Conservation (phyloP, 371 early-diverging fungal genomes). For the Zychaea mexicana region DNA sequence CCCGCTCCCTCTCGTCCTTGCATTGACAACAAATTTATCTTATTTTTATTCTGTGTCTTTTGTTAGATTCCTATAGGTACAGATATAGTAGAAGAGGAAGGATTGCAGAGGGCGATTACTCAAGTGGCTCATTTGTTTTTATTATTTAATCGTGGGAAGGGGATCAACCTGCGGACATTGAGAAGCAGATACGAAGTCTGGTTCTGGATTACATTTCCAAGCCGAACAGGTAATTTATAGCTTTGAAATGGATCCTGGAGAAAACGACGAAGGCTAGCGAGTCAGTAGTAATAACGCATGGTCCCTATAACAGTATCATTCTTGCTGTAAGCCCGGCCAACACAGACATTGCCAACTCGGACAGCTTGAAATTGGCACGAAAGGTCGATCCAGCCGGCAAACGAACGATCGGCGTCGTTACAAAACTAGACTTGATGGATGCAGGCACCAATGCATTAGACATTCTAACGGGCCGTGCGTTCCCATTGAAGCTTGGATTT, state of each 20-base stretch:
- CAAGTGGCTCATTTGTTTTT: too few species aligned
- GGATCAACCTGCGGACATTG: conserved; percentile 90
- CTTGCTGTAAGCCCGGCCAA: conserved; percentile 95
- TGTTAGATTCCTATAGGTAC: conserved; percentile 49
- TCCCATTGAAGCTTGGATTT: conserved; percentile 88
- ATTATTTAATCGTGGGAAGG: conserved; percentile 28
- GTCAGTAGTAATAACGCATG: too few species aligned
- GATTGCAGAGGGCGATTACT: too few species aligned
- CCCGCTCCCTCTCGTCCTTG: too few species aligned
- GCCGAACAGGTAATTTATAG: conserved; percentile 67
- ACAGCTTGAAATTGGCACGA: conserved; percentile 90
- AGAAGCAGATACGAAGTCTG: conserved; percentile 83
- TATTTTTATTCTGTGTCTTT: background rate
- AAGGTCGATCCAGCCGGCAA: conserved; percentile 88
- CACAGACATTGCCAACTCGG: conserved; percentile 92
- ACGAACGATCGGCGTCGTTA: conserved; percentile 91
- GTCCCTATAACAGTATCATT: conserved; percentile 79
- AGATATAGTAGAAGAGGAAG: background rate
- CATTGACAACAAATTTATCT: background rate
- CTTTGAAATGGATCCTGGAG: too few species aligned
- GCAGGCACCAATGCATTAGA: conserved; percentile 90
- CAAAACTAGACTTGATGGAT: conserved; percentile 97
- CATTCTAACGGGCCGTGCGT: conserved; percentile 80
- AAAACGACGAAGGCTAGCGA: too few species aligned
- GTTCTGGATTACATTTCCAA: conserved; percentile 86